A percentile compares a stretch with the other conserved stretches of the same genome.
phyloP scores from a whole-genome alignment of 352 stramenopile species.

The Globisporangium nunn region DNA sequence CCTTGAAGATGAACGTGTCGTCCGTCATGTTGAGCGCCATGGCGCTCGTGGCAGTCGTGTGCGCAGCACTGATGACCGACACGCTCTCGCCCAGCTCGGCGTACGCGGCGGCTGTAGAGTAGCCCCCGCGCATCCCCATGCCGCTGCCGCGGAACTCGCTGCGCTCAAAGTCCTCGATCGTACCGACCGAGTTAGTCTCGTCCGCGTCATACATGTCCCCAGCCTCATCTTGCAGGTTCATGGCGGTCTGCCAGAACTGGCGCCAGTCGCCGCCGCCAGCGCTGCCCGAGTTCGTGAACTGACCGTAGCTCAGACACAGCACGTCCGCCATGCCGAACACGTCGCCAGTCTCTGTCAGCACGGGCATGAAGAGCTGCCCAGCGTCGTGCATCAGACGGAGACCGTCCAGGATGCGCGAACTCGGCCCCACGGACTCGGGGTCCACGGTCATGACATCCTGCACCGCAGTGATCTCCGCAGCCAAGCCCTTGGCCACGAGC shows the following conservation, averaged over 20 bases:
- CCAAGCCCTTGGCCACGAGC: slow-evolving; percentile 74
- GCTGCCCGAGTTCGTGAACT: slow-evolving; percentile 79
- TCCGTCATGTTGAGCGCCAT: slow-evolving; percentile 62
- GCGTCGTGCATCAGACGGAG: slow-evolving; percentile 83
- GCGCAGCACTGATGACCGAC: slow-evolving; percentile 77
- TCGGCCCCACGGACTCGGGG: slow-evolving; percentile 63
- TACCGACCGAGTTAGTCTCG: slow-evolving; percentile 75
- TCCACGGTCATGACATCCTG: slow-evolving; percentile 85
- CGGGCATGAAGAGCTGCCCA: slow-evolving; percentile 80
- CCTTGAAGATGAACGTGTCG: slow-evolving; percentile 85
- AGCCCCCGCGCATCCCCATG: slow-evolving; percentile 28
- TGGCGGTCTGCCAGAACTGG: slow-evolving; percentile 85
- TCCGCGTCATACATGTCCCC: slow-evolving; percentile 71
- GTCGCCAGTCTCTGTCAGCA: slow-evolving; percentile 67
- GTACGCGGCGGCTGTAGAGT: slow-evolving; percentile 58
- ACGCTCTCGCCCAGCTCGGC: slow-evolving; percentile 81
- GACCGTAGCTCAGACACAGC: slow-evolving; percentile 80
- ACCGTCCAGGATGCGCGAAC: slow-evolving; percentile 78
- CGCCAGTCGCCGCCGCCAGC: slow-evolving; percentile 75
- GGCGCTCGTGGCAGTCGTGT: slow-evolving; percentile 68
- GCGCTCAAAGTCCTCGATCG: slow-evolving; percentile 87
- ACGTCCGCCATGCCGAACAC: slow-evolving; percentile 86
- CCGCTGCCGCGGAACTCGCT: slow-evolving; percentile 56
- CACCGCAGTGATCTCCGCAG: slow-evolving; percentile 66
- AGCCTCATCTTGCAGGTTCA: slow-evolving; percentile 82